These are phyloP conservation scores for Fistulifera pelliculosa DNA, from an alignment of 108 stramenopile species.

Conservation along the genomic window DNA sequence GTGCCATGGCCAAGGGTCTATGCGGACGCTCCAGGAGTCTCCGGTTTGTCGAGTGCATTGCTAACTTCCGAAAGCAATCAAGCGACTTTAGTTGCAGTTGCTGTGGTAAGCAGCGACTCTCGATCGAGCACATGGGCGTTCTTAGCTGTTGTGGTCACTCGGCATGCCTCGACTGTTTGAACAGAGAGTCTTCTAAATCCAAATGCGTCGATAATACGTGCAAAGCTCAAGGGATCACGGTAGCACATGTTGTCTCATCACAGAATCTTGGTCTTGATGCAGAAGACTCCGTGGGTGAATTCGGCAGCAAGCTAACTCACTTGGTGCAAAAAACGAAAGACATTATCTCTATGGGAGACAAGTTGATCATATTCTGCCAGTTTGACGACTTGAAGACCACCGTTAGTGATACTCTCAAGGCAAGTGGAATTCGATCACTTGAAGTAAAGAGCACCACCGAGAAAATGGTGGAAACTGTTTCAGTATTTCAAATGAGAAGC, in stretches of 20 bases:
- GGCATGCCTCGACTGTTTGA: constrained; percentile 19
- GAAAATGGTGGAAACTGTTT: constrained; percentile 14
- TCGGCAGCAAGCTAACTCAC: constrained; percentile 25
- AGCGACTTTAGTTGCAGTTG: constrained; percentile 3
- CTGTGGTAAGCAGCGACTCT: constrained; percentile 3
- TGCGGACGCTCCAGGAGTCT: constrained; percentile 27
- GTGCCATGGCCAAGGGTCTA: constrained; percentile 21
- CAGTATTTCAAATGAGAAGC: constrained; percentile 26
- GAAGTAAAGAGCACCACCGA: constrained; percentile 26
- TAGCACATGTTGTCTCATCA: constrained; percentile 12
- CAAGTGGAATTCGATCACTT: constrained; percentile 11
- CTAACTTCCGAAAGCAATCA: constrained; percentile 6
- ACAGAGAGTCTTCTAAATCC: constrained; percentile 8
- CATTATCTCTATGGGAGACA: constrained; percentile 18
- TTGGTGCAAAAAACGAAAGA: constrained; percentile 13
- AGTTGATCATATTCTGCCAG: constrained; percentile 34
- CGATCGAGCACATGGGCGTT: constrained; percentile 9
- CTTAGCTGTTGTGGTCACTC: constrained; percentile 30
- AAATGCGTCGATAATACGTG: constrained; percentile 23
- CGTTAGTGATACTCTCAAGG: constrained; percentile 16
- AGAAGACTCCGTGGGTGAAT: constrained; percentile 9
- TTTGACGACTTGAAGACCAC: constrained; percentile 31
- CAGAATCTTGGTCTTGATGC: constrained; percentile 5
- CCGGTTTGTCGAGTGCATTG: constrained; percentile 22
- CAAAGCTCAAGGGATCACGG: constrained; percentile 11